Base-by-base conservation (phyloP, 2,329 filamentous ascomycete species). In the Fusarium sp. region DNA sequence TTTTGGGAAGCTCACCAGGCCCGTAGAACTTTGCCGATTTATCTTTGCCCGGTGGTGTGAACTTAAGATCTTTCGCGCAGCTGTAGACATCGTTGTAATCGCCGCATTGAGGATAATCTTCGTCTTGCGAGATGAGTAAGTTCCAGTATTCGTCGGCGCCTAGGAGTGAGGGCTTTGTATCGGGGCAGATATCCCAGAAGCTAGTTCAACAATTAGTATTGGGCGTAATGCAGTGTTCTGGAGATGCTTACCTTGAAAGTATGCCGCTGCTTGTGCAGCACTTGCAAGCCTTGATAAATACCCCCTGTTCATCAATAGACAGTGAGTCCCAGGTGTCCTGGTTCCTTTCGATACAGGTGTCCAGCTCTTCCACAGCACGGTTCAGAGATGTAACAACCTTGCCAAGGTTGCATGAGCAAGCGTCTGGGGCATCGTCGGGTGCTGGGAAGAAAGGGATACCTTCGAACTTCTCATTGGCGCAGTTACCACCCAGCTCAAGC, bases 341-440 rank as follows among this genome's bases (percentile, higher is more conserved):
- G 18, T 47, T 47, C 4, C 45, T 47, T 9, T 47, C 45, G 25
- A 47, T 47, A 18, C 25, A 47, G 1, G 45, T 47, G 25, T 47
- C 45, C 8, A 47, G 7, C 16, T 47, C 45, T 8, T 47, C 45
- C 12, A 27, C 18, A 11, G 45, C 45, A 5, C 45, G 45, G 25
- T 47, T 47, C 13, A 47, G 25, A 29, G 45, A 47, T 6, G 45
- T 47, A 20, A 8, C 25, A 2, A 47, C 25, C 45, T 47, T 47
- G 25, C 45, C 45, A 27, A 47, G 45, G 12, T 47, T 47, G 25
- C 45, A 47, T 16, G 45, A 47, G 25, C 45, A 47, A 47, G 45
- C 45, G 8, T 27, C 25, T 3, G 25, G 8, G 8, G 25, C 25
- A 29, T 47, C 3, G 12, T 47, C 45, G 18, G 45, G 45, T 27